Base-by-base conservation (phyloP, 164 flowering plant species). In the Chloranthus sessilifolius region DNA sequence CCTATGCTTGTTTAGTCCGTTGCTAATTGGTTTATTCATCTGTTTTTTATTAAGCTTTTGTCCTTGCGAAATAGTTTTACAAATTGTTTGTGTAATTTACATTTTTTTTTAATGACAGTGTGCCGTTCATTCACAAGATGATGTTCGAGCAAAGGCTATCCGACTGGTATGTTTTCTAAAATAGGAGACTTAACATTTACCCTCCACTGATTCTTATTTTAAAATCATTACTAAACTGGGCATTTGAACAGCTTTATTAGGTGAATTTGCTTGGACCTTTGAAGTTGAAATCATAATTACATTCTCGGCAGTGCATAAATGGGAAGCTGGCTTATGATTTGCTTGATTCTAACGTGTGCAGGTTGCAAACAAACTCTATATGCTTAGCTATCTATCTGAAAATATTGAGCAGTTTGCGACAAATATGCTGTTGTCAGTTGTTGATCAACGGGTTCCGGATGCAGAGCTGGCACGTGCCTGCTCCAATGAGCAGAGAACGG, bases 351-450 rank as follows among this genome's bases (percentile, higher is more conserved):
- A 21, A 24, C 38, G 48, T 56, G 65, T 52, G 21, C 63, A 94
- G 99, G 99, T 89, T 52, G 79, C 96, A 33, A 87, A 89, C 74
- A 94, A 94, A 63, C 95, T 94, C 22, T 94, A 77, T 67, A 78
- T 56, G 35, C 75, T 87, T 34, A 59, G 57, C 51, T 79, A 73
- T 54, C 38, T 79, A 38, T 69, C 96, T 10, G 77, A 74, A 37
- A 63, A 52, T 16, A 80, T 94, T 65, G 95, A 94, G 74, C 72
- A 77, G 53, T 89, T 62, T 76, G 99, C 96, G 38, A 83, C 72
- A 59, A 56, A 68, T 46, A 83, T 72, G 90, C 63, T 89, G 58
- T 61, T 87, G 59, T 79, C 87, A 19, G 88, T 85, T 59, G 79
- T 87, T 33, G 76, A 81, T 61, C 77, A 64, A 40, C 69, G 35